These are phyloP conservation scores for Platanus orientalis DNA, from an alignment of 164 flowering plant species.

Conservation along the genomic window DNA sequence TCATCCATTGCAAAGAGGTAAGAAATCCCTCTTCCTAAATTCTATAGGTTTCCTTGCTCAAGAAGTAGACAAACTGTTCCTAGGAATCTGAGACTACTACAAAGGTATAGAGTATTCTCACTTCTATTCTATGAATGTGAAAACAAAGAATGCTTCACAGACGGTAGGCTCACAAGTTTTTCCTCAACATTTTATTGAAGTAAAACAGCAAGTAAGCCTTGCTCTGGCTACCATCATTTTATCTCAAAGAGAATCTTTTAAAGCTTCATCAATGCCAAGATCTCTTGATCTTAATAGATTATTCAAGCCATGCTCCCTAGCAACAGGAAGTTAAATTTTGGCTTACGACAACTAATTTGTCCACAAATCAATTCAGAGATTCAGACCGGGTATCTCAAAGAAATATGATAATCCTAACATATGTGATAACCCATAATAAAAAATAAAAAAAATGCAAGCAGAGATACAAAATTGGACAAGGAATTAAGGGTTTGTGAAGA, in stretches of 20 bases:
- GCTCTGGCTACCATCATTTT: constrained; percentile 87
- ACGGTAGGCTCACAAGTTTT: constrained; percentile 69
- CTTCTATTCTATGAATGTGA: constrained; percentile 73
- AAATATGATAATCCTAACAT: no score
- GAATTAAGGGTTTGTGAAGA: no score
- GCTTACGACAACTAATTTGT: no score
- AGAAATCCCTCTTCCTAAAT: no score
- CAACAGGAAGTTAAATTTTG: constrained; percentile 17
- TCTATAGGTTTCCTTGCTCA: no score
- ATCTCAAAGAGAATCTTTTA: constrained; percentile 44
- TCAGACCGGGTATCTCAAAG: no score
- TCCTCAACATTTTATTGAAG: constrained; percentile 69
- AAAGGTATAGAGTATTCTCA: constrained; percentile 83
- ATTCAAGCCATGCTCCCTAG: constrained; percentile 48
- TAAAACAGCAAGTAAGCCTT: constrained; percentile 53
- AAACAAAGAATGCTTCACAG: constrained; percentile 69
- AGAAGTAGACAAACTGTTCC: constrained; percentile 95
- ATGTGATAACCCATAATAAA: no score
- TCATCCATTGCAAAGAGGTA: no score
- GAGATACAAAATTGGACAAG: no score
- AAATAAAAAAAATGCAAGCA: no score
- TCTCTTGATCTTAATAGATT: constrained; percentile 56
- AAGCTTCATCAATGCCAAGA: constrained; percentile 43
- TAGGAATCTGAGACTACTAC: constrained; percentile 79
- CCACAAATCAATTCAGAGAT: no score